Base-by-base conservation (phyloP, 768 basidiomycete species). In the Termitomyces heimii region DNA sequence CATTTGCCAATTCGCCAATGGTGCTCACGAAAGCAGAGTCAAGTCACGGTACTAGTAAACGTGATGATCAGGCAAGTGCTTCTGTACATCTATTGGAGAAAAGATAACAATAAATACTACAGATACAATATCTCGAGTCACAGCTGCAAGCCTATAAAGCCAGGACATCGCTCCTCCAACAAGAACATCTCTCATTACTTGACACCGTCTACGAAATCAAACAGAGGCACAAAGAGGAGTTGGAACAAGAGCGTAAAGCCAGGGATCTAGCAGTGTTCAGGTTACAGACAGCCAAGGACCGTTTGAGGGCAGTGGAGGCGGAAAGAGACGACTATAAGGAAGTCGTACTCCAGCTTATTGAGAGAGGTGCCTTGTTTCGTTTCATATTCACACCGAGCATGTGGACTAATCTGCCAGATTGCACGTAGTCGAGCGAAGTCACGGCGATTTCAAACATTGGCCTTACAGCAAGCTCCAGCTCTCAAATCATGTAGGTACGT, bases 311-410 rank as follows among this genome's bases (percentile, higher is more conserved):
- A 9, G 43, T 55, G 14, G 62, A 83, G 65, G 62, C 60, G 0
- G 79, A 83, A 60, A 69, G 67, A 55, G 81, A 83, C 62, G 77
- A 80, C 40, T 58, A 77, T 56, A 72, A 75, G 60, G 77, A 78
- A 42, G 78, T 71, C 14, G 77, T 84, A 0, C 63, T 71, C 28
- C 65, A 76, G 40, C 64, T 84, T 28, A 73, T 80, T n/a, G 69
- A 80, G 58, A 79, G 77, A 81, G 77, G 82, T 83, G 60, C 44
- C 77, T 22, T 29, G 5, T 26, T 40, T 32, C 5, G 20, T 44
- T 37, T 24, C 26, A 20, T 55, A 5, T 40, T 31, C 24, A 35
- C 12, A 16, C 14, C 5, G 35, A 45, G 13, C 5, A 40, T 49
- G 26, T n/a, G 35, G 35, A 47, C 29, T 53, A 24, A 62, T 28